Conservation (phyloP, 2,329 filamentous ascomycete species). For the Penicillium hordei region DNA sequence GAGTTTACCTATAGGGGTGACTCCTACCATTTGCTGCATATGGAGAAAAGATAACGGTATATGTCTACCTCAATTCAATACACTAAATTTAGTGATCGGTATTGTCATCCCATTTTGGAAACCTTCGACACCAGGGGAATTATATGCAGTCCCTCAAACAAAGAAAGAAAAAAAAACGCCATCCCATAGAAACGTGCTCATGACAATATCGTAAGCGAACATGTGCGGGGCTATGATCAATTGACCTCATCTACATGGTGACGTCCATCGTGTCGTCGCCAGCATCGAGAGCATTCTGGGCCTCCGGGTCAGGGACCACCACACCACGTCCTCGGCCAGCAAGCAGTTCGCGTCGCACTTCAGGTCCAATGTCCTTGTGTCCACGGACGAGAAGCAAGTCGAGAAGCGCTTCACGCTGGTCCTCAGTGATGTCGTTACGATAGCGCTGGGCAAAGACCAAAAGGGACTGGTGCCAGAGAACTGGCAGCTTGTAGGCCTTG, state of each 20-base stretch:
- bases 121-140: slow-evolving; percentile 24
- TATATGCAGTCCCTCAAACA: slow-evolving; percentile 22
- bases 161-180: slow-evolving; percentile 25
- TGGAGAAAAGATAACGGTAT: slow-evolving; percentile 1
- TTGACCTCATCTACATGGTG: slow-evolving; percentile 39
- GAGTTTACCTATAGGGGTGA: background rate
- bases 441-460: slow-evolving; percentile 92
- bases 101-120: slow-evolving; percentile 13
- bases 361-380: slow-evolving; percentile 84
- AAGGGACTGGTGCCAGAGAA: slow-evolving; percentile 94
- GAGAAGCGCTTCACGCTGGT: slow-evolving; percentile 85
- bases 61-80: slow-evolving; percentile 3
- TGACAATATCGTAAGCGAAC: slow-evolving; percentile 26
- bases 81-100: slow-evolving; percentile 3
- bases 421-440: slow-evolving; percentile 92
- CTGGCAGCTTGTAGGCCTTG: slow-evolving; percentile 68
- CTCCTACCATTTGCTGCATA: background rate
- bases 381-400: slow-evolving; percentile 83
- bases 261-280: slow-evolving; percentile 91
- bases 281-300: slow-evolving; percentile 63
- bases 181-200: slow-evolving; percentile 28
- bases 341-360: slow-evolving; percentile 83
- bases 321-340: slow-evolving; percentile 85
- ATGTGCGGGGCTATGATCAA: slow-evolving; percentile 19
- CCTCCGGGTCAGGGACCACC: slow-evolving; percentile 45